These are phyloP conservation scores for Anethum foeniculum DNA, from an alignment of 140 eudicot species.

Conservation along the genomic window DNA sequence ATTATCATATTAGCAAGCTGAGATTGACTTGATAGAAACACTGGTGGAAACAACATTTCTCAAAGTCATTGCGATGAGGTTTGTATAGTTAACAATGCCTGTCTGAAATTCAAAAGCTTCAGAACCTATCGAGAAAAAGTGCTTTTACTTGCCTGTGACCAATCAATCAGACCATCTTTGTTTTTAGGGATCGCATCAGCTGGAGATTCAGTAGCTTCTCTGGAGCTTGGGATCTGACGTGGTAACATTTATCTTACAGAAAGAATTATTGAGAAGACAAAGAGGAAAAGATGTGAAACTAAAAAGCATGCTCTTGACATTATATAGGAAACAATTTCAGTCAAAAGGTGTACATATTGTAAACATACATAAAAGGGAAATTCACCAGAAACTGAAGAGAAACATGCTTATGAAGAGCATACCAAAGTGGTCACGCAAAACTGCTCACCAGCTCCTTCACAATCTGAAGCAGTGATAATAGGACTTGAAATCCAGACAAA, in stretches of 20 bases:
- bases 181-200: conserved; percentile 63
- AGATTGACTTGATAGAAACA: background rate
- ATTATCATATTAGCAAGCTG: background rate
- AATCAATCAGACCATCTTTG: conserved; percentile 68
- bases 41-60: background rate
- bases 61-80: background rate
- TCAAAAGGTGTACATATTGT: background rate
- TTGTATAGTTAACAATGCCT: background rate
- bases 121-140: conserved; percentile 36
- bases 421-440: conserved; percentile 99
- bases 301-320: background rate
- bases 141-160: conserved; percentile 89
- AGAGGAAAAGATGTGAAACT: background rate
- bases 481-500: conserved; percentile 98
- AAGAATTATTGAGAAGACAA: background rate
- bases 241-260: conserved; percentile 7
- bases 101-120: too few species aligned
- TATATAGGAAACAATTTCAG: background rate
- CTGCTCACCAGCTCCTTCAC: conserved; percentile 99
- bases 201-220: conserved; percentile 40
- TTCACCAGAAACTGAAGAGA: background rate
- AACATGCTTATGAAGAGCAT: conserved; percentile 15
- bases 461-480: conserved; percentile 89
- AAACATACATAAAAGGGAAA: background rate
- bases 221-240: too few species aligned